phyloP scores from a whole-genome alignment of 2,329 filamentous ascomycete genomes.

The Aureobasidium zeae region DNA sequence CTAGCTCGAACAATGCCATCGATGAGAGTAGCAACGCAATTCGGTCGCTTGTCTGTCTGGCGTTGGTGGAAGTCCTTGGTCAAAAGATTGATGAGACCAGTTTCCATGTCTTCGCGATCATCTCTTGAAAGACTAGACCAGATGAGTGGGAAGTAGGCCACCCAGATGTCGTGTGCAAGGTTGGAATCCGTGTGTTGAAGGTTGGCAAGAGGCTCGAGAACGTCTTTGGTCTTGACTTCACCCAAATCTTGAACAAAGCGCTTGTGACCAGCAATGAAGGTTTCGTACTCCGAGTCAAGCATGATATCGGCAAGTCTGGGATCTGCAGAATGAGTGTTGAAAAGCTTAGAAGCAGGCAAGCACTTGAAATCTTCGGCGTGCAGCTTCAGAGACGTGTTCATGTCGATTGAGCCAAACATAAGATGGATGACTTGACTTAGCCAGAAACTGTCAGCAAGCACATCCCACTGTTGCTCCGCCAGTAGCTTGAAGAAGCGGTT shows the following conservation, averaged over 20 bases:
- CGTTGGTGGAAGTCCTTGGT: slow-evolving; percentile 94
- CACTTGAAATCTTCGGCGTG: slow-evolving; percentile 77
- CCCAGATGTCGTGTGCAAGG: slow-evolving; percentile 83
- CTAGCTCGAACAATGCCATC: slow-evolving; percentile 76
- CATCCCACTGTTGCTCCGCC: slow-evolving; percentile 93
- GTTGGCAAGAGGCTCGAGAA: slow-evolving; percentile 83
- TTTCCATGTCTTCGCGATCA: slow-evolving; percentile 81
- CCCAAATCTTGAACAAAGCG: slow-evolving; percentile 77
- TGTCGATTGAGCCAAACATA: slow-evolving; percentile 81
- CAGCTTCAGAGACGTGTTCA: slow-evolving; percentile 67
- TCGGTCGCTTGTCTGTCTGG: slow-evolving; percentile 89
- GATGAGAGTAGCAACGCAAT: slow-evolving; percentile 86
- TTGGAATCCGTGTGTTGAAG: slow-evolving; percentile 81
- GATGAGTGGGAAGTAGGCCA: slow-evolving; percentile 80
- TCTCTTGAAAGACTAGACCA: slow-evolving; percentile 85
- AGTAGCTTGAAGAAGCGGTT: slow-evolving; percentile 84
- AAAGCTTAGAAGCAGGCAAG: slow-evolving; percentile 63
- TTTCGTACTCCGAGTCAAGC: slow-evolving; percentile 72
- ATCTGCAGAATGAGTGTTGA: slow-evolving; percentile 65
- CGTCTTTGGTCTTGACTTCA: slow-evolving; percentile 77
- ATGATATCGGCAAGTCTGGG: slow-evolving; percentile 54
- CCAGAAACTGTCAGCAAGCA: slow-evolving; percentile 91
- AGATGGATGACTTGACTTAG: slow-evolving; percentile 89
- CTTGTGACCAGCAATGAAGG: slow-evolving; percentile 65
- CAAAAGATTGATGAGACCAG: slow-evolving; percentile 78